phyloP scores from a whole-genome alignment of 83 land plant genomes.

The Isoetes engelmannii region DNA sequence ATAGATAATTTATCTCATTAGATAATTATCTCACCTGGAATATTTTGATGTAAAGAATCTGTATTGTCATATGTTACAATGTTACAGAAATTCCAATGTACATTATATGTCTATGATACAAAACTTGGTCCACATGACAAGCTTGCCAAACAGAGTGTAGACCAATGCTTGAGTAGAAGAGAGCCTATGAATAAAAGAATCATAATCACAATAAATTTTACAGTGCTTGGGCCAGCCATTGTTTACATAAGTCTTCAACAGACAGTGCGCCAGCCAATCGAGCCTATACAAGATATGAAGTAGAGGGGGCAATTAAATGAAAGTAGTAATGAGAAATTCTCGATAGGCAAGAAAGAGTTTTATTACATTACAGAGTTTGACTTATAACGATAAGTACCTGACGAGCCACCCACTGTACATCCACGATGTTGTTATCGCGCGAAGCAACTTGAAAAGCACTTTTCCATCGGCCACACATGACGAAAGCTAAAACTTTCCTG shows the following conservation, averaged over 20 bases:
- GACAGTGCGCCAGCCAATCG: slow-evolving; percentile 75
- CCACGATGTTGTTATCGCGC: slow-evolving; percentile 83
- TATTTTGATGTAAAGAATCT: too few species aligned
- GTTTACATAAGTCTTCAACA: slow-evolving; percentile 97
- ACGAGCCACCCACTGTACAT: slow-evolving; percentile 97
- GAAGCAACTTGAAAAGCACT: slow-evolving; percentile 98
- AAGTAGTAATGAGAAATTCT: not conserved
- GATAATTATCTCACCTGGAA: too few species aligned
- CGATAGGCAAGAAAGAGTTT: not conserved
- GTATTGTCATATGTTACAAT: too few species aligned
- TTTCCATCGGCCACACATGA: slow-evolving; percentile 93
- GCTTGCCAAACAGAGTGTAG: too few species aligned
- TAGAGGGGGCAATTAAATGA: not conserved
- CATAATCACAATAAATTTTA: too few species aligned
- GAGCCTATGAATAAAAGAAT: too few species aligned
- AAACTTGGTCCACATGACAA: not conserved
- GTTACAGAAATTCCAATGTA: too few species aligned
- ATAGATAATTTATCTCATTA: too few species aligned
- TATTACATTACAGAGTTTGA: not conserved
- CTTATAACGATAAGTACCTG: slow-evolving; percentile 45
- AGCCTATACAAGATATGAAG: slow-evolving; percentile 50
- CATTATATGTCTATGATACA: not conserved
- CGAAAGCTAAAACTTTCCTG: slow-evolving; percentile 99
- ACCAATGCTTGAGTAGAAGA: too few species aligned
- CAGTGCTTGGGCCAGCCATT: slow-evolving; percentile 62